Percentiles rank a stretch among this genome's conserved stretches.
phyloP scores from a whole-genome alignment of 495 filamentous ascomycete species.

The Aspergillus sparsus region DNA sequence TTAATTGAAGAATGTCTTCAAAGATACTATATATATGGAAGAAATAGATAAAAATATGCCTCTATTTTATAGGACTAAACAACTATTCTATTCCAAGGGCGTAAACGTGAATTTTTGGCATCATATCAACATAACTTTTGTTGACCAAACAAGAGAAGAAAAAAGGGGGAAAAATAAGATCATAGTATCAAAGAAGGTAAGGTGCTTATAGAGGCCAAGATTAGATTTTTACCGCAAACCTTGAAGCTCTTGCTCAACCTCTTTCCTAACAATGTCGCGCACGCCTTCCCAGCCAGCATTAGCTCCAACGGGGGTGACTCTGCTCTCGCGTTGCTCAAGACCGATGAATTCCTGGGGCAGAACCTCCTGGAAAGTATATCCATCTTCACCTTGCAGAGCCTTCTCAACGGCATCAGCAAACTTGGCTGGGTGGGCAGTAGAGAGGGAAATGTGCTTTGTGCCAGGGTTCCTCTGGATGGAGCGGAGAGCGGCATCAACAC shows the following conservation, averaged over 20 bases:
- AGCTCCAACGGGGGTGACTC: conserved; percentile 33
- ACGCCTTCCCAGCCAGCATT: conserved; percentile 41
- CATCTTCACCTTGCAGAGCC: conserved; percentile 64
- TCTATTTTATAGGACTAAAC: background rate
- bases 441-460: conserved; percentile 72
- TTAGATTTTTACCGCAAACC: conserved; percentile 19
- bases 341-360: conserved; percentile 78
- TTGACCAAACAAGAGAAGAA: background rate
- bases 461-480: conserved; percentile 56
- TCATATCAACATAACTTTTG: conserved; percentile 13
- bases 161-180: background rate
- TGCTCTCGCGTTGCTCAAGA: conserved; percentile 59
- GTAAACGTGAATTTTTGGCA: background rate
- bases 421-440: conserved; percentile 93
- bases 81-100: background rate
- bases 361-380: conserved; percentile 72
- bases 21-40: too few relatives aligned
- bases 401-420: conserved; percentile 77
- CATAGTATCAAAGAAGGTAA: background rate
- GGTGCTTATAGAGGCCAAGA: conserved; percentile 2
- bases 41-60: background rate
- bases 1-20: background rate
- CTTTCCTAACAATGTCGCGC: conserved; percentile 40
- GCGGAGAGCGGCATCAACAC: conserved; percentile 68
- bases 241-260: conserved; percentile 42